Base-by-base conservation (phyloP, 805 yeast species). In the Kodamaea leandrae region DNA sequence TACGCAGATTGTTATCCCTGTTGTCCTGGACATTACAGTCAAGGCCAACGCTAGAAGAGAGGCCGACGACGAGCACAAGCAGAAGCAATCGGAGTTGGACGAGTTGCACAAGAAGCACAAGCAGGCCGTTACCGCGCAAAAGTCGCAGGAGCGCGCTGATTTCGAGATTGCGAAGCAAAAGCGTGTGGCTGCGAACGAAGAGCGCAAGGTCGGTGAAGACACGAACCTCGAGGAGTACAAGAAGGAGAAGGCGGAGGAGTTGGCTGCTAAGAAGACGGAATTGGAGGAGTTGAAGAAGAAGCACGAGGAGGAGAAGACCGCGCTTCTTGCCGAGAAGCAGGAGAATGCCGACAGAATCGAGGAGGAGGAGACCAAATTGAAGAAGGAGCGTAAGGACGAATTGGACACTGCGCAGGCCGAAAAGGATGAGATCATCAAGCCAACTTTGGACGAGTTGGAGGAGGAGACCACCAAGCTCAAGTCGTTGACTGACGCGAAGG, bases 1-100 rank as follows among this genome's bases (percentile, higher is more conserved):
- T 15, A 67, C 79, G 45, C 74, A 80, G 35, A 72, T 86, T 55
- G 96, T 93, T 43, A 73, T 77, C 50, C 99, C 99, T 6, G 89
- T 91, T 4, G 68, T 91, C 54, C 73, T 71, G 28, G 90, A 87
- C 60, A 78, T 91, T 54, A 71, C 77, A 51, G 63, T 71, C 34
- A 82, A 85, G 55, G 95, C 95, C 15, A 71, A 63, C 16, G 74
- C 77, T 36, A 91, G 87, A 64, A 78, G 95, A 66, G 72, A 69
- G 50, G 61, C 63, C 33, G 68, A 66, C 45, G 59, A 60, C 36
- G 55, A 61, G 24, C 55, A 57, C 28, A 61, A 59, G 41, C 51
- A 57, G 37, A 63, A 70, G 42, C 59, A 57, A 32, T 57, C 61
- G 16, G 73, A 70, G 42, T 58, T 68, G 45, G 50, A 49, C 30